Conservation (phyloP, 805 yeast species). For the Saccharomycopsis babjevae region DNA sequence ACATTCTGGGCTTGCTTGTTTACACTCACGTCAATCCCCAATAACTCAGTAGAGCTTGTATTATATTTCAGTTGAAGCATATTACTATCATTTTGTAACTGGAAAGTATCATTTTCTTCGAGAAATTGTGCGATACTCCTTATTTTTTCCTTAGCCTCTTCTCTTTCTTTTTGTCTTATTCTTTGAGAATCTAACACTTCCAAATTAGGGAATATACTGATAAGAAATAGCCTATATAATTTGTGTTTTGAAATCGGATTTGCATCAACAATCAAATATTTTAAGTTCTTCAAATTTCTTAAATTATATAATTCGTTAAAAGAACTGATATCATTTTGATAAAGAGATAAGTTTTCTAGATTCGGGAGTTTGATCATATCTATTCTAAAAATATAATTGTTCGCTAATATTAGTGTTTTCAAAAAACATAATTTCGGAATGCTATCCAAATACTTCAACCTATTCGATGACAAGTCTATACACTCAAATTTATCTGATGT, state of each 20-base stretch:
- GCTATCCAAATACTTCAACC: slow-evolving; percentile 42
- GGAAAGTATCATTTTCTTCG: neutral
- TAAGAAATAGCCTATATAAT: slow-evolving; percentile 48
- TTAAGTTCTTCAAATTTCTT: slow-evolving; percentile 27
- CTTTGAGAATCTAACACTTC: slow-evolving; percentile 58
- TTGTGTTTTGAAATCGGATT: slow-evolving; percentile 40
- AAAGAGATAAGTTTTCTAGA: slow-evolving; percentile 41
- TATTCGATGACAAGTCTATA: slow-evolving; percentile 71
- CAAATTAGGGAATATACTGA: slow-evolving; percentile 56
- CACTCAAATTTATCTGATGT: slow-evolving; percentile 37
- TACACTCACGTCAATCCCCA: neutral
- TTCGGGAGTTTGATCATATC: slow-evolving; percentile 33
- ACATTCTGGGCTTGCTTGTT: slow-evolving; percentile 8
- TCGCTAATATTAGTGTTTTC: slow-evolving; percentile 48
- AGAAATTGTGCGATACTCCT: slow-evolving; percentile 22
- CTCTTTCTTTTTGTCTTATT: slow-evolving; percentile 47
- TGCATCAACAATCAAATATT: slow-evolving; percentile 41
- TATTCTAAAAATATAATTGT: slow-evolving; percentile 45
- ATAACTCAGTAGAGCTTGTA: neutral
- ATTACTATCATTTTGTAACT: neutral
- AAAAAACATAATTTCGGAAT: slow-evolving; percentile 36
- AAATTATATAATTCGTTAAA: slow-evolving; percentile 35
- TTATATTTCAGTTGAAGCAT: neutral
- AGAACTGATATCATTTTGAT: slow-evolving; percentile 39
- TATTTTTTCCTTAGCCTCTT: slow-evolving; percentile 34